phyloP scores from a whole-genome alignment of 306 rosid genomes.

The Biancaea sappan region DNA sequence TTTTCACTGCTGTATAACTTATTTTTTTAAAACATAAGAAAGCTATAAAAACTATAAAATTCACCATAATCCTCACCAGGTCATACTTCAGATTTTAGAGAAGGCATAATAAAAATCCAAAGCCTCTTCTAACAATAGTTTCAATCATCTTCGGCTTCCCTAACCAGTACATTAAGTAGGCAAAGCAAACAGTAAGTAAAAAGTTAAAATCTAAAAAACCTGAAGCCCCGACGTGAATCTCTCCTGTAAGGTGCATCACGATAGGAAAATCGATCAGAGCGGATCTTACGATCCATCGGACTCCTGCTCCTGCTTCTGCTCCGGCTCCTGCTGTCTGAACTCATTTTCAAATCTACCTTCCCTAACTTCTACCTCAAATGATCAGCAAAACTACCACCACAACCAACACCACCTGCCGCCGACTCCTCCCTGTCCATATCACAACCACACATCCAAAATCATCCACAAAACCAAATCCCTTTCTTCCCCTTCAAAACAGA shows the following conservation, averaged over 20 bases:
- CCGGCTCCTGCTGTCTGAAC: constrained; percentile 91
- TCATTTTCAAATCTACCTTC: constrained; percentile 64
- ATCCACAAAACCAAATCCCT: constrained; percentile 81
- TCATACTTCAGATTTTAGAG: constrained; percentile 7
- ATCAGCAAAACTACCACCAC: constrained; percentile 70
- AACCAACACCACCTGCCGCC: constrained; percentile 66
- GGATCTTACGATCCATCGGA: constrained; percentile 90
- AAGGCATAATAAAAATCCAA: constrained; percentile 7
- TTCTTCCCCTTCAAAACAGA: constrained; percentile 71
- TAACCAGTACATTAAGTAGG: constrained; percentile 37
- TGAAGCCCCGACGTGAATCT: constrained; percentile 96
- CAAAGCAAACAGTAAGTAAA: constrained; percentile 39
- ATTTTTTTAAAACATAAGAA: not conserved
- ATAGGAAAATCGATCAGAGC: constrained; percentile 88
- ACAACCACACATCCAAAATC: constrained; percentile 93
- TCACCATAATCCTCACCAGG: not conserved
- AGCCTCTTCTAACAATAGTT: constrained; percentile 33
- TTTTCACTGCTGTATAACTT: not conserved
- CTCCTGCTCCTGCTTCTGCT: constrained; percentile 98
- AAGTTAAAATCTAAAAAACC: constrained; percentile 62
- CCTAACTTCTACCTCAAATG: constrained; percentile 68
- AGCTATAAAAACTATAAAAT: not conserved
- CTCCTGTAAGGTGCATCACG: constrained; percentile 98
- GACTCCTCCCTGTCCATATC: constrained; percentile 98
- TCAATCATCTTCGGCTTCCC: constrained; percentile 36